Percentiles rank a stretch among this genome's conserved stretches.
Conservation (phyloP, 2,329 filamentous ascomycete genomes). For the Amauroascus verrucosus region DNA sequence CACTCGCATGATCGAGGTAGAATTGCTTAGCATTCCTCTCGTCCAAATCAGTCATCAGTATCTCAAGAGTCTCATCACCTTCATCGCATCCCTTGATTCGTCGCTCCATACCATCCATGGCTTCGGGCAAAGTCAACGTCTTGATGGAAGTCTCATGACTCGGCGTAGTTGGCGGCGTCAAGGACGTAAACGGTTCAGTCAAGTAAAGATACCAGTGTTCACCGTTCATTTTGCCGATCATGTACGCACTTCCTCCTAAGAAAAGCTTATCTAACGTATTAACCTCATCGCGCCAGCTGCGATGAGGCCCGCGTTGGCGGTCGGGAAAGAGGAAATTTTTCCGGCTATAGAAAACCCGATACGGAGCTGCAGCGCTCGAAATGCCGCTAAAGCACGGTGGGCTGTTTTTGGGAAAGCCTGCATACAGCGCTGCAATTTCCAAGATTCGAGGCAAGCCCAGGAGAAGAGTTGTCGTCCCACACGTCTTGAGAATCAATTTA, state of each 20-base stretch:
- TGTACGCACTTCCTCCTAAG: constrained; percentile 86
- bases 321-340: constrained; percentile 98
- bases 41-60: constrained; percentile 59
- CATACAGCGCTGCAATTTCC: constrained; percentile 77
- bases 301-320: constrained; percentile 84
- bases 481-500: constrained; percentile 98
- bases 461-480: constrained; percentile 88
- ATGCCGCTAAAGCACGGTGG: constrained; percentile 56
- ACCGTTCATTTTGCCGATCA: constrained; percentile 99
- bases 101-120: constrained; percentile 17
- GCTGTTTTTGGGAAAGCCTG: constrained; percentile 77
- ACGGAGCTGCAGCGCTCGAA: constrained; percentile 70
- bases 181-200: constrained; percentile 67
- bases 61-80: constrained; percentile 47
- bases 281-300: constrained; percentile 96
- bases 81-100: constrained; percentile 26
- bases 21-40: constrained; percentile 57
- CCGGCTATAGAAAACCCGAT: constrained; percentile 95
- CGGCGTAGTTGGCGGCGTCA: constrained; percentile 77
- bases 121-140: constrained; percentile 45
- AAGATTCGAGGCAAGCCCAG: constrained; percentile 82
- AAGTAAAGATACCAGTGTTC: constrained; percentile 99
- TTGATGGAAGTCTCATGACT: constrained; percentile 48
- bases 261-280: constrained; percentile 87
- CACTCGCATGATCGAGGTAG: constrained; percentile 72